phyloP scores from a whole-genome alignment of 2,329 filamentous ascomycete genomes.

The Penicillium sp. region DNA sequence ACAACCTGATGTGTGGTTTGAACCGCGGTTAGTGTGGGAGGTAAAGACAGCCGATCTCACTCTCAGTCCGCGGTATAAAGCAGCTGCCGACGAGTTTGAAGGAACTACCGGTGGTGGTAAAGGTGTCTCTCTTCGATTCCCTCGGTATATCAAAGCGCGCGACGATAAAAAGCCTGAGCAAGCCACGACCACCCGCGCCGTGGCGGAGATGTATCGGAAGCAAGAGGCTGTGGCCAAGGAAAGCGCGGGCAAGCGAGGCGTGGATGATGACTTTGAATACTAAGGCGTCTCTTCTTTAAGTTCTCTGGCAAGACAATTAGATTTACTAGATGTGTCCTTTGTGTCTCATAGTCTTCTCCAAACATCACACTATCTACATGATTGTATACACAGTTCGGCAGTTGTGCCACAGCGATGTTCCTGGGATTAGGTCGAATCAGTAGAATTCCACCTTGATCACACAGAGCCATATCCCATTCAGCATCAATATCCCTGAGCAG shows the following conservation, averaged over 20 bases:
- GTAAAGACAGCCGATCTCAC: conserved; percentile 96
- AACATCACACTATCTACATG: too few relatives aligned
- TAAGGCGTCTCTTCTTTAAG: conserved; percentile 40
- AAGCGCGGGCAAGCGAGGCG: conserved; percentile 79
- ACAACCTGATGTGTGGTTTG: conserved; percentile 98
- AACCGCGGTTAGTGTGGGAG: conserved; percentile 93
- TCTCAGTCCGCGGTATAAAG: conserved; percentile 86
- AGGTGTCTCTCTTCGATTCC: conserved; percentile 87
- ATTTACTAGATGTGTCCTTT: too few relatives aligned
- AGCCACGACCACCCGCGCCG: conserved; percentile 77
- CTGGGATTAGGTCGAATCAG: too few relatives aligned
- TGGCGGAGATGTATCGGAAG: conserved; percentile 95
- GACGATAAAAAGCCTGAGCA: conserved; percentile 96
- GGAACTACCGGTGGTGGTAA: conserved; percentile 65
- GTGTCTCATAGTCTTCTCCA: too few relatives aligned
- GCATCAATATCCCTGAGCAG: conserved; percentile 1
- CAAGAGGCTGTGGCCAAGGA: conserved; percentile 87
- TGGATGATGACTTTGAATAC: conserved; percentile 98
- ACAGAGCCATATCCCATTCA: conserved; percentile 14
- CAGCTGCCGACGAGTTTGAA: conserved; percentile 78
- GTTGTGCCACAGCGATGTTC: too few relatives aligned
- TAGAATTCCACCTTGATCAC: too few relatives aligned
- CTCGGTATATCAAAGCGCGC: conserved; percentile 82
- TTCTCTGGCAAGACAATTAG: conserved; percentile 9
- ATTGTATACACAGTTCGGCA: too few relatives aligned